Percentiles rank a stretch among this genome's conserved stretches.
Conservation (phyloP, 2,329 filamentous ascomycete species). For the Metarhizium sp. region DNA sequence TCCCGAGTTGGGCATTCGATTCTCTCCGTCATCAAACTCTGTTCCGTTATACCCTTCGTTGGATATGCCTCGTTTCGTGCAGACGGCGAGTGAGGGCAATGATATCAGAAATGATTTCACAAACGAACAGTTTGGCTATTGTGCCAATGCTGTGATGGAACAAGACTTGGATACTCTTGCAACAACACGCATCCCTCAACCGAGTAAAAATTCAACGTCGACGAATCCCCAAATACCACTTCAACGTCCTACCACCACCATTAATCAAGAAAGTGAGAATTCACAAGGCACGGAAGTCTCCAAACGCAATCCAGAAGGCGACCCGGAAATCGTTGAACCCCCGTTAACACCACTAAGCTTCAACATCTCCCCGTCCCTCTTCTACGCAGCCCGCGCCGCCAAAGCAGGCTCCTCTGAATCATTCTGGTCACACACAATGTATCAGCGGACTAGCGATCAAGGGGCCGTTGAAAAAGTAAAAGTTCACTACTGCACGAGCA, state of each 20-base stretch:
- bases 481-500: slow-evolving; percentile 70
- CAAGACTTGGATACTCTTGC: not conserved
- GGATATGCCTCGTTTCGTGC: slow-evolving; percentile 17
- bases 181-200: not conserved
- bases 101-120: not conserved
- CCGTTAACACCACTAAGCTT: slow-evolving; percentile 19
- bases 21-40: slow-evolving; percentile 8
- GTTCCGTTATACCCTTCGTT: slow-evolving; percentile 16
- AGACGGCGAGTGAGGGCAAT: slow-evolving; percentile 5
- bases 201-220: not conserved
- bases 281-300: not conserved
- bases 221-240: not conserved
- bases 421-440: slow-evolving; percentile 62
- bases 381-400: slow-evolving; percentile 36
- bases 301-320: not conserved
- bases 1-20: slow-evolving; percentile 20
- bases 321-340: slow-evolving; percentile 5
- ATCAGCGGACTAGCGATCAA: slow-evolving; percentile 40
- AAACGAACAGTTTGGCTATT: not conserved
- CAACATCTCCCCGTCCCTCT: slow-evolving; percentile 19
- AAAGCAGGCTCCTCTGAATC: slow-evolving; percentile 35
- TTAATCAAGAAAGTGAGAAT: not conserved
- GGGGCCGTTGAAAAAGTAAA: slow-evolving; percentile 44
- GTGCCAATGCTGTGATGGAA: not conserved
- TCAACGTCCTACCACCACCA: not conserved